A percentile compares a stretch with the other conserved stretches of the same genome.
Evolutionary conservation across 192 early-diverging fungal species (phyloP).

Genomic region (Spizellomyces punctatus): DNA sequence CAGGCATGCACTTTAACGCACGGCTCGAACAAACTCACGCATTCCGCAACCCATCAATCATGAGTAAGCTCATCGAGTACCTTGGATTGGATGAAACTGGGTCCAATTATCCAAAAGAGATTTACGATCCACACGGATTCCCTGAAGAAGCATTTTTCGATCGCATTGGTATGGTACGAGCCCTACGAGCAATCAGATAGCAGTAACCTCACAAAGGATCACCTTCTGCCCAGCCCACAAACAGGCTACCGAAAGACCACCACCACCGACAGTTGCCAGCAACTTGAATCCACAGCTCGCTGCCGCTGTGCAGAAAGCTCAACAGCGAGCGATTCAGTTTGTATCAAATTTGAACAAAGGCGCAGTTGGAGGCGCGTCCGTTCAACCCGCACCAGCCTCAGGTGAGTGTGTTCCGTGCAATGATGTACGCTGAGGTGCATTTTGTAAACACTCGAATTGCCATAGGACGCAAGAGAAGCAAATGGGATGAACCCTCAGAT

Average conservation of each 20-base stretch:
- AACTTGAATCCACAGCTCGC: constrained; percentile 11
- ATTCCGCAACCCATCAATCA: constrained; percentile 91
- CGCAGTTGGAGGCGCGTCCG: neutral
- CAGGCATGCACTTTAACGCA: constrained; percentile 81
- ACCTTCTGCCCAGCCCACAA: constrained; percentile 36
- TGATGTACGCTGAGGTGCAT: too few relatives aligned
- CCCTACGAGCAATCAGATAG: neutral
- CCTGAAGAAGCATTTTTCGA: constrained; percentile 59
- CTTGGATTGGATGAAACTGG: constrained; percentile 81
- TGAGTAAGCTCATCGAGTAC: constrained; percentile 82
- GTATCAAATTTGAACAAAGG: constrained; percentile 30
- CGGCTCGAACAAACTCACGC: constrained; percentile 80
- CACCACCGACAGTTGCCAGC: constrained; percentile 8
- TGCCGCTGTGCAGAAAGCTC: constrained; percentile 22
- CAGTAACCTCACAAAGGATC: too few relatives aligned
- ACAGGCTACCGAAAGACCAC: constrained; percentile 44
- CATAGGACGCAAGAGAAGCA: too few relatives aligned
- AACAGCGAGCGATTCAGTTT: constrained; percentile 34
- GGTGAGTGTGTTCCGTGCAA: too few relatives aligned
- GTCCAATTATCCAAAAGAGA: constrained; percentile 69
- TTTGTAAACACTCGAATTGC: too few relatives aligned
- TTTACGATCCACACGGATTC: constrained; percentile 75
- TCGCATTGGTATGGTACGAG: constrained; percentile 53
- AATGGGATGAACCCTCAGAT: too few relatives aligned
- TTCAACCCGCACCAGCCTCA: too few relatives aligned